Evolutionary conservation across 768 basidiomycete species (phyloP), one percentile per base, ranked within the genome.

Genomic region (Auricularia auricula-judae): DNA sequence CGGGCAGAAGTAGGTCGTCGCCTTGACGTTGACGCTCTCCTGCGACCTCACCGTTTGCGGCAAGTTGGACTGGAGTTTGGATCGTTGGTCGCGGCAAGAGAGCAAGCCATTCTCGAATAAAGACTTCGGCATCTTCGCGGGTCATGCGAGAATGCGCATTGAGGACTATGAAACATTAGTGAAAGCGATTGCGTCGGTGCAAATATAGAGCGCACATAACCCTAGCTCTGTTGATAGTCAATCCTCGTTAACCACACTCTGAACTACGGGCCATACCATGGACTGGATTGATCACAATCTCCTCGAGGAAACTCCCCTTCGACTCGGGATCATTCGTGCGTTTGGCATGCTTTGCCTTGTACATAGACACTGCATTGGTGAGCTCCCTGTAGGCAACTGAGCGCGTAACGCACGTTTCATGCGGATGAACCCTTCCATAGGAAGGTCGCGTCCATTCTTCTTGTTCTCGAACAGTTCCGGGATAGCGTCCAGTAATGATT

Each of bases 381-480:
- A 53, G 3, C 39, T 3, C 11, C 36, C 36, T 21, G 18, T 23
- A 56, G 36, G n/a, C 61, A 61, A 5, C 21, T 12, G 29, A 70
- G 74, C 86, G 8, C 62, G 23, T 10, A 12, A 8, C 56, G 11
- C 33, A 90, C 90, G 44, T 73, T 87, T 89, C 77, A 88, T 89
- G 76, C 86, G 83, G 63, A 91, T 88, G 64, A 86, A 85, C 3
- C 86, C 83, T 68, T 92, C 90, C 0, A 87, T 88, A 0, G 90
- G 88, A 62, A 90, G 72, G 63, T 84, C 82, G 72, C 84, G 85
- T n/a, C 85, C 86, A 11, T 80, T 80, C 3, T 86, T 74, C 74
- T 84, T 88, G 73, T 78, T 82, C 21, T 84, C 80, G 11, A 90
- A 76, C 62, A 85, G 70, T 0, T 74, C 77, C 0, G 88, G 87